Evolutionary conservation across 768 basidiomycete genomes (phyloP), one percentile per base, ranked within the genome.

Genomic region (Naganishia antarctica): DNA sequence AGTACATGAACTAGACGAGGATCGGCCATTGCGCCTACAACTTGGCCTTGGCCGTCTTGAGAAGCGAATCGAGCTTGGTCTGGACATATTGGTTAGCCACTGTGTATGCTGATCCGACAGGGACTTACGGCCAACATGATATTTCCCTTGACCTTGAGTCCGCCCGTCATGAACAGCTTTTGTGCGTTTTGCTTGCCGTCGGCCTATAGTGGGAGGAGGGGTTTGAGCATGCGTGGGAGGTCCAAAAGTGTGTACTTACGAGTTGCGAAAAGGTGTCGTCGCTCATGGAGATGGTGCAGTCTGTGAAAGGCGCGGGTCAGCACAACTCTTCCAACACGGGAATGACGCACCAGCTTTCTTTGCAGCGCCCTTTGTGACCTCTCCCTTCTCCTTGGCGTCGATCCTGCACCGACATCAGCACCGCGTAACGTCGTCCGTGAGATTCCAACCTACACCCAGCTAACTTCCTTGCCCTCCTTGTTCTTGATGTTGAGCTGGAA

Each of bases 141-240:
- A 64, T 77, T 77, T 23, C 76, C 76, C 67, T 77, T 77, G 66
- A 77, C 73, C 84, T 93, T 94, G 53, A 96, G 84, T 74, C 89
- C 89, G 29, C 92, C 92, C 7, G 88, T 89, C 89, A 97, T 90
- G 81, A 92, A 96, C 23, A 91, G 91, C 75, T 91, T 92, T 79
- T 96, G 92, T 21, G 90, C 91, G 70, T 89, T 90, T 47, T 88
- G 80, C 87, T 90, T 67, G 29, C 51, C 76, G 44, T 75, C 76
- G 18, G 76, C 71, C 26, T 64, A 18, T 51, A n/a, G 16, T 31
- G 13, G 12, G 18, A 64, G 21, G 88, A 87, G 73, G 31, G 43
- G 31, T 29, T 45, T 37, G 18, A 65, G 34, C 16, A 3, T 26
- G 21, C 12, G 41, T 40, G 25, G 37, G 43, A 8, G 46, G 32